Conservation (phyloP, 2,329 filamentous ascomycete species). For the Aspergillus caelatus region DNA sequence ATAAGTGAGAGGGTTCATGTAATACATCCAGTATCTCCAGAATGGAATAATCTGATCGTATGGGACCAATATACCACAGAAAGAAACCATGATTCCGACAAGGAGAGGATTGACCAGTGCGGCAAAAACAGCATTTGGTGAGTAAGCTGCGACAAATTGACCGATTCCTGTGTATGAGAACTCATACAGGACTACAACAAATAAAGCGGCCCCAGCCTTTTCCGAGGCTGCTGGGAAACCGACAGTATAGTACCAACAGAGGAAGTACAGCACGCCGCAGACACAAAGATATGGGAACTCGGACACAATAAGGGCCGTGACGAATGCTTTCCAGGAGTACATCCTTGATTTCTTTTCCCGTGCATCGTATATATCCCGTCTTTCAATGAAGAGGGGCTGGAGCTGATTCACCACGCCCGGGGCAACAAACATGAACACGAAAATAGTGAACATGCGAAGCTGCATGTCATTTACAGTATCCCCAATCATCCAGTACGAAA, state of each 20-base stretch:
- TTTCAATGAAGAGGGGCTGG: constrained; percentile 71
- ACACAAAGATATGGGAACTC: constrained; percentile 72
- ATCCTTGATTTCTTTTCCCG: constrained; percentile 72
- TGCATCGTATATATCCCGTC: constrained; percentile 65
- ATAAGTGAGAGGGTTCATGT: constrained; percentile 34
- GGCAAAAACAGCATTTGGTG: constrained; percentile 66
- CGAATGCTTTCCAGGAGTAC: constrained; percentile 75
- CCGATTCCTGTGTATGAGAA: constrained; percentile 72
- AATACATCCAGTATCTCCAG: constrained; percentile 38
- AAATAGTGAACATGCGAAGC: constrained; percentile 71
- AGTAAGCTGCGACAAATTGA: constrained; percentile 78
- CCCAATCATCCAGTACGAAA: constrained; percentile 70
- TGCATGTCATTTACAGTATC: constrained; percentile 67
- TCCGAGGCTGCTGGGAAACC: constrained; percentile 50
- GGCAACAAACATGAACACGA: constrained; percentile 62
- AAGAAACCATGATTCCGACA: constrained; percentile 49
- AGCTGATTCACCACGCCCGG: constrained; percentile 51
- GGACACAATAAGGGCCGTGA: constrained; percentile 67
- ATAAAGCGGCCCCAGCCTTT: constrained; percentile 55
- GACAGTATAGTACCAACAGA: constrained; percentile 72
- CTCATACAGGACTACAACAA: constrained; percentile 74
- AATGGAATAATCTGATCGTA: constrained; percentile 33
- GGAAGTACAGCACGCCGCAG: constrained; percentile 66
- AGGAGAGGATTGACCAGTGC: constrained; percentile 75
- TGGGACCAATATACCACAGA: constrained; percentile 34